Percentiles rank a stretch among this genome's conserved stretches.
phyloP scores from a whole-genome alignment of 768 basidiomycete genomes.

The Gymnopilus junonius region DNA sequence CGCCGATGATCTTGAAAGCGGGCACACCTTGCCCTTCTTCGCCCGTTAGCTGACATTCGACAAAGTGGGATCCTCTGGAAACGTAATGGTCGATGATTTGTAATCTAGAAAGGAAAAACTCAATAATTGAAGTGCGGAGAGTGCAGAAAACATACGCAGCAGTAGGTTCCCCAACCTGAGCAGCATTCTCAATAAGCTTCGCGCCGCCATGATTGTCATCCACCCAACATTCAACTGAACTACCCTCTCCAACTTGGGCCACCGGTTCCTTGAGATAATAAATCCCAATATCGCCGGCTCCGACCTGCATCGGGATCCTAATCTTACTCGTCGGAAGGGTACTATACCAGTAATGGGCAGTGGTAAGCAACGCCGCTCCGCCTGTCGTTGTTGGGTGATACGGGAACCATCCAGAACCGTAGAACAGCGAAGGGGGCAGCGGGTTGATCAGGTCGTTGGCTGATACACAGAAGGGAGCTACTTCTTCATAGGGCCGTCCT shows the following conservation, averaged over 20 bases:
- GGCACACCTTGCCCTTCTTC: slow-evolving; percentile 84
- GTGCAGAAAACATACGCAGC: slow-evolving; percentile 60
- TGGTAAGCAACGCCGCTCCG: slow-evolving; percentile 52
- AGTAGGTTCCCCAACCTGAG: slow-evolving; percentile 59
- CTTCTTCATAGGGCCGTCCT: slow-evolving; percentile 72
- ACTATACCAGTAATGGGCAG: slow-evolving; percentile 92
- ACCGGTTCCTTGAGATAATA: slow-evolving; percentile 83
- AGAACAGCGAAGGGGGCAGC: slow-evolving; percentile 91
- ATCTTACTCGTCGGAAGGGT: slow-evolving; percentile 81
- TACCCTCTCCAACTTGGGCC: slow-evolving; percentile 61
- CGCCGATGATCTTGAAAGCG: slow-evolving; percentile 88
- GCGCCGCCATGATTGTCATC: slow-evolving; percentile 91
- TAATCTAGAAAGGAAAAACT: slow-evolving; percentile 50
- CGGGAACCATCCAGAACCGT: slow-evolving; percentile 89
- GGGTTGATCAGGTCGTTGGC: slow-evolving; percentile 99
- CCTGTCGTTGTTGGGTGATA: slow-evolving; percentile 63
- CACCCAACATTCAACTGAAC: slow-evolving; percentile 90
- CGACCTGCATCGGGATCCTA: slow-evolving; percentile 81
- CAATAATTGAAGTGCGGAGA: background rate
- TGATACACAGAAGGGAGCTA: slow-evolving; percentile 89
- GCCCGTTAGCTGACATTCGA: slow-evolving; percentile 88
- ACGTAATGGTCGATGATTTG: slow-evolving; percentile 88
- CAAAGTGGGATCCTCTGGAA: slow-evolving; percentile 86
- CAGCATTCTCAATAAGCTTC: slow-evolving; percentile 78
- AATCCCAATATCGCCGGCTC: slow-evolving; percentile 91